Evolutionary conservation across 2,329 filamentous ascomycete species (phyloP).

Genomic region (Canariomyces notabilis): DNA sequence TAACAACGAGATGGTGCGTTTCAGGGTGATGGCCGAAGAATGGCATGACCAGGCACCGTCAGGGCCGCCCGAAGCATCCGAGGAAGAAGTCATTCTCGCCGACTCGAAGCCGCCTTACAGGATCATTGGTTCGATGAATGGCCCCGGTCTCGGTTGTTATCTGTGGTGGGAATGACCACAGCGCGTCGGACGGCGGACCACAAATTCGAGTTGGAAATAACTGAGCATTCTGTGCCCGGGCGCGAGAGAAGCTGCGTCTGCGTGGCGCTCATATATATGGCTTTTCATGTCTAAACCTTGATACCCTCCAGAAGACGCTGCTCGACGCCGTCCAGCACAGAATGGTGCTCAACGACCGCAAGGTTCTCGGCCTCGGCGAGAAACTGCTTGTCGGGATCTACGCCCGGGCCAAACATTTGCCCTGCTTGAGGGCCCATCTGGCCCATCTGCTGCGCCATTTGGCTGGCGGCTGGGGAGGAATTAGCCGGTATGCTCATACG

Average conservation of each 20-base stretch:
- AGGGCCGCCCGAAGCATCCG: slow-evolving; percentile 54
- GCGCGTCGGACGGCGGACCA: no score
- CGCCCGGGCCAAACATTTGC: slow-evolving; percentile 82
- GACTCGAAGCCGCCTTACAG: slow-evolving; percentile 65
- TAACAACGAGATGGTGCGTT: slow-evolving; percentile 79
- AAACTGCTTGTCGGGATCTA: slow-evolving; percentile 95
- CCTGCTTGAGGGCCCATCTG: slow-evolving; percentile 68
- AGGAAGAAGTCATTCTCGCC: slow-evolving; percentile 31
- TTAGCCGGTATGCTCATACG: background rate
- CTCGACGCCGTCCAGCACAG: slow-evolving; percentile 83
- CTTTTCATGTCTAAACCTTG: slow-evolving; percentile 33
- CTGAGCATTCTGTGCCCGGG: background rate
- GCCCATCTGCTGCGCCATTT: slow-evolving; percentile 86
- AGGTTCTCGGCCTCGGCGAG: slow-evolving; percentile 89
- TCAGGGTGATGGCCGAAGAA: slow-evolving; percentile 79
- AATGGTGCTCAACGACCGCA: slow-evolving; percentile 90
- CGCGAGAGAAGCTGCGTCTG: background rate
- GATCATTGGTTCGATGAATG: slow-evolving; percentile 61
- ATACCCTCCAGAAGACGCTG: slow-evolving; percentile 65
- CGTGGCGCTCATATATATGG: slow-evolving; percentile 7
- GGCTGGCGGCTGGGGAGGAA: slow-evolving; percentile 65
- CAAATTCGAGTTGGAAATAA: background rate
- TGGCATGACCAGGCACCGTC: slow-evolving; percentile 86
- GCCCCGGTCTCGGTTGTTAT: slow-evolving; percentile 56
- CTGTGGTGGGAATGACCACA: slow-evolving; percentile 54